These are phyloP conservation scores for Globisporangium mamillatum DNA, from an alignment of 352 stramenopile species.

Conservation along the genomic window DNA sequence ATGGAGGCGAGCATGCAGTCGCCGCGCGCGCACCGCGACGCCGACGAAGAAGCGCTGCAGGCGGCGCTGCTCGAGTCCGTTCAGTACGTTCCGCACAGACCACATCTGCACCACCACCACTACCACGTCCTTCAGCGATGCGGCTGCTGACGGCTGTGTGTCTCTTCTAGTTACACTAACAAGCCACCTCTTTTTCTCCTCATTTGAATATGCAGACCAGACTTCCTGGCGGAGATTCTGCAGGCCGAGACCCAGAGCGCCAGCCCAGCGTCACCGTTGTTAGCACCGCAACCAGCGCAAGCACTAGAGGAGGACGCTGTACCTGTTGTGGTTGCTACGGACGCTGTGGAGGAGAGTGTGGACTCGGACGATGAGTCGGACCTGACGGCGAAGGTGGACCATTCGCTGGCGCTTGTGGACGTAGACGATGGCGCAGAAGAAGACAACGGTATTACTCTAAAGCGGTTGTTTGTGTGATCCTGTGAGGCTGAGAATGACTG, in stretches of 20 bases:
- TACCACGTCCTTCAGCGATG: neutral
- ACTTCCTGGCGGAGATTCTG: conserved; percentile 74
- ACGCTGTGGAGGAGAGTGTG: neutral
- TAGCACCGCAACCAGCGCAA: neutral
- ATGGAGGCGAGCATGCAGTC: neutral
- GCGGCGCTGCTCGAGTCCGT: conserved; percentile 59
- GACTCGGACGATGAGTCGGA: conserved; percentile 17
- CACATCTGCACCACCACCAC: too few relatives aligned
- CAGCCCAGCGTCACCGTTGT: neutral
- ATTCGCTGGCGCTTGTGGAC: conserved; percentile 6
- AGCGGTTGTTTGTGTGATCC: neutral
- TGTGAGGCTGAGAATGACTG: neutral
- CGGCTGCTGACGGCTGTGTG: too few relatives aligned
- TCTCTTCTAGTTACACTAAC: neutral
- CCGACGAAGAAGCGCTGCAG: conserved; percentile 69
- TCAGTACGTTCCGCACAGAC: conserved; percentile 26
- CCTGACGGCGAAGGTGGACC: conserved; percentile 9
- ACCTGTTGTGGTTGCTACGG: neutral
- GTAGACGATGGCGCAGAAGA: conserved; percentile 16
- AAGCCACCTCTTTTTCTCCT: neutral
- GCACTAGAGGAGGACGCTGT: neutral
- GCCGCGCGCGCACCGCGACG: conserved; percentile 39
- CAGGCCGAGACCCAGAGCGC: conserved; percentile 36
- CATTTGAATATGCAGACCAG: conserved; percentile 27
- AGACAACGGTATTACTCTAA: conserved; percentile 4